phyloP scores from a whole-genome alignment of 768 basidiomycete genomes.

The Termitomyces sp. region DNA sequence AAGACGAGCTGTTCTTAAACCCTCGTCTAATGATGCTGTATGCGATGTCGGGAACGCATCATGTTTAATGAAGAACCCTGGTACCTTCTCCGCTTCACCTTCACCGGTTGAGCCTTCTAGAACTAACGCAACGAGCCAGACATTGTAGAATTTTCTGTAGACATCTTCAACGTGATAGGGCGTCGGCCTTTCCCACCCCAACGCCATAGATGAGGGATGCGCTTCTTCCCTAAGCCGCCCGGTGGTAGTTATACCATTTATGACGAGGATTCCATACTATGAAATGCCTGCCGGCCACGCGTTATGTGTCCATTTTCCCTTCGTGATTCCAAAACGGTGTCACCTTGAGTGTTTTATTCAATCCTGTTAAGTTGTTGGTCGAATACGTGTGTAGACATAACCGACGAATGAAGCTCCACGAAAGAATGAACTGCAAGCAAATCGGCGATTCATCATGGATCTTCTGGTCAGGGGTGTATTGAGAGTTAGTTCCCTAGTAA shows the following conservation, averaged over 20 bases:
- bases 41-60: background rate
- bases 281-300: background rate
- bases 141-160: background rate
- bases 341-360: background rate
- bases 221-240: background rate
- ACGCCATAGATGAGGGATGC: background rate
- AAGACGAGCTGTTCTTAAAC: background rate
- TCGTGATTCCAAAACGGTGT: background rate
- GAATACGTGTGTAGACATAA: background rate
- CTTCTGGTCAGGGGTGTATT: background rate
- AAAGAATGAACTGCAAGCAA: background rate
- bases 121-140: constrained; percentile 2
- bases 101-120: no score
- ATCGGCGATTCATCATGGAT: background rate
- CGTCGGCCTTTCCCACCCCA: background rate
- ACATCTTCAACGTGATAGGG: background rate
- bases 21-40: background rate
- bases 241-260: background rate
- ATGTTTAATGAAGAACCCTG: background rate
- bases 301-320: background rate
- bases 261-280: background rate
- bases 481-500: background rate
- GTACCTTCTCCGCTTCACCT: no score
- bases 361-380: background rate
- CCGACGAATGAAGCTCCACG: background rate